These are phyloP conservation scores for Aureobasidium sp. DNA, from an alignment of 2,329 filamentous ascomycete genomes.

Conservation along the genomic window DNA sequence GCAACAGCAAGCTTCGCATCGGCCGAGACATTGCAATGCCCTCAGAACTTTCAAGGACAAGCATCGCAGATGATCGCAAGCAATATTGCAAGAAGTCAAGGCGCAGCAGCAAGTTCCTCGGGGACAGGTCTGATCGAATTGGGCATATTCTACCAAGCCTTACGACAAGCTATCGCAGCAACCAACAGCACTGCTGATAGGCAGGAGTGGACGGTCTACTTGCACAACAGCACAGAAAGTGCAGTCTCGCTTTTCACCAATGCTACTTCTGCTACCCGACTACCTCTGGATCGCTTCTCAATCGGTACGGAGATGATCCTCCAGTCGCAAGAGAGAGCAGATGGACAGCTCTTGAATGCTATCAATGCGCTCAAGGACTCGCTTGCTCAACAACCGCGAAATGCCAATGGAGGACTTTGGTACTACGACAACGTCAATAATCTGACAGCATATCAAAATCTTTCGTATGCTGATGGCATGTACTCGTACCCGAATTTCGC, in stretches of 20 bases:
- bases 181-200: neutral
- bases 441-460: slow-evolving; percentile 1
- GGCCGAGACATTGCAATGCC: neutral
- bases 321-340: neutral
- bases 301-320: neutral
- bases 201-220: neutral
- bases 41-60: neutral
- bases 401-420: neutral
- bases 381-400: neutral
- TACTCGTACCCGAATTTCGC: neutral
- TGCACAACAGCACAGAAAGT: neutral
- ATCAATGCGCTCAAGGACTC: neutral
- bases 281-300: neutral
- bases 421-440: neutral
- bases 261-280: neutral
- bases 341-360: neutral
- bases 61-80: neutral
- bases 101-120: neutral
- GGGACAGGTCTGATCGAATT: neutral
- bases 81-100: neutral
- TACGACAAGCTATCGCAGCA: neutral
- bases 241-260: neutral
- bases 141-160: slow-evolving; percentile 2
- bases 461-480: slow-evolving; percentile 5
- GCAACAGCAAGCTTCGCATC: neutral